Percentiles rank a stretch among this genome's conserved stretches.
phyloP scores from a whole-genome alignment of 2,329 filamentous ascomycete genomes.

The Trichocomaceae sp. region DNA sequence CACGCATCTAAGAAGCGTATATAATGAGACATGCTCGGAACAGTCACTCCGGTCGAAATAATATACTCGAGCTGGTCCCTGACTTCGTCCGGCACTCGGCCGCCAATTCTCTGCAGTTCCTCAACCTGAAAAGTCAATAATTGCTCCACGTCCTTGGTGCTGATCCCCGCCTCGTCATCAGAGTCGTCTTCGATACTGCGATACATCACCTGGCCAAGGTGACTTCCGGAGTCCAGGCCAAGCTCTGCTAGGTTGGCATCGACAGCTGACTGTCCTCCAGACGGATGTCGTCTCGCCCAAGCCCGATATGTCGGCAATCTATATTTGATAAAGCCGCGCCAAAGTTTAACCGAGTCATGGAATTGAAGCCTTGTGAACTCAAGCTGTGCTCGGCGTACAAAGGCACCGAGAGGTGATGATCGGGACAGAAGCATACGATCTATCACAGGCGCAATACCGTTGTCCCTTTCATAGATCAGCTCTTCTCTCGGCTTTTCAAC shows the following conservation, averaged over 20 bases:
- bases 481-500: conserved; percentile 59
- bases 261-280: conserved; percentile 45
- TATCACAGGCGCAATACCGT: conserved; percentile 43
- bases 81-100: conserved; percentile 68
- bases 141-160: conserved; percentile 71
- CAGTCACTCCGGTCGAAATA: conserved; percentile 58
- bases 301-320: conserved; percentile 63
- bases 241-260: conserved; percentile 58
- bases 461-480: conserved; percentile 49
- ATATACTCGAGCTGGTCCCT: conserved; percentile 63
- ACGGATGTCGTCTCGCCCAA: conserved; percentile 51
- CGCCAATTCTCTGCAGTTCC: conserved; percentile 77
- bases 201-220: conserved; percentile 47
- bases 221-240: conserved; percentile 46
- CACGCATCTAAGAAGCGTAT: conserved; percentile 85
- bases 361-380: conserved; percentile 80
- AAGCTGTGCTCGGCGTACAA: conserved; percentile 67
- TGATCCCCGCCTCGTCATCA: conserved; percentile 47
- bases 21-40: conserved; percentile 70
- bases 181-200: conserved; percentile 39
- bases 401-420: conserved; percentile 73
- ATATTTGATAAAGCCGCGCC: conserved; percentile 76
- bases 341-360: conserved; percentile 68
- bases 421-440: conserved; percentile 56
- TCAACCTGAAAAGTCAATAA: conserved; percentile 83